Evolutionary conservation across 768 basidiomycete species (phyloP).

Genomic region (Kwoniella europaea): DNA sequence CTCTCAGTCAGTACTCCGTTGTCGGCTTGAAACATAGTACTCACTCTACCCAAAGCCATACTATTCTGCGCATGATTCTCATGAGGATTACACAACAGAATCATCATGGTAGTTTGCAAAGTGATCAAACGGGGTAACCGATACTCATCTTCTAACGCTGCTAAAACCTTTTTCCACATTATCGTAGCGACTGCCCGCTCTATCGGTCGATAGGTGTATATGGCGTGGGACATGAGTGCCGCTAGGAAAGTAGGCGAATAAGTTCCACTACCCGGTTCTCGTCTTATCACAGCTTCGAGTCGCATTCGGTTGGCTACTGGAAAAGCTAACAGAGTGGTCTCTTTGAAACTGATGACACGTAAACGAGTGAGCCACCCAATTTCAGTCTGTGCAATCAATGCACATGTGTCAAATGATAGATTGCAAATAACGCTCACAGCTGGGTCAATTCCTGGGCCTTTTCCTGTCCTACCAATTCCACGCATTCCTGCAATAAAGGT

Average conservation of each 20-base stretch:
- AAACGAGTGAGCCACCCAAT: not conserved
- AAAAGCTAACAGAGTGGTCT: conserved; percentile 25
- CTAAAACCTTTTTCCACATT: conserved; percentile 28
- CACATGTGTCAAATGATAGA: not conserved
- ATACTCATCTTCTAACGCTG: conserved; percentile 32
- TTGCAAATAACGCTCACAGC: conserved; percentile 2
- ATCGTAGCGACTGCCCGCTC: conserved; percentile 16
- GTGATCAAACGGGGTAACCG: conserved; percentile 31
- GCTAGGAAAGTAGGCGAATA: conserved; percentile 28
- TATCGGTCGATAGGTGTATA: conserved; percentile 22
- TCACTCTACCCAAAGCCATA: conserved; percentile 16
- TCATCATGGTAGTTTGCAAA: conserved; percentile 25
- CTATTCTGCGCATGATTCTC: conserved; percentile 13
- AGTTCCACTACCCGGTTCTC: conserved; percentile 5
- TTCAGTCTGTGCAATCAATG: not conserved
- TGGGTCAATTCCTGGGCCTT: conserved; percentile 15
- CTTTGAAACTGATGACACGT: conserved; percentile 10
- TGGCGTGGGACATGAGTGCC: conserved; percentile 24
- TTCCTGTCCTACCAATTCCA: conserved; percentile 7
- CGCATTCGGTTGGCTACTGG: conserved; percentile 26
- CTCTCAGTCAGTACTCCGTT: not conserved
- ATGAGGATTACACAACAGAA: conserved; percentile 13
- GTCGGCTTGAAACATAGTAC: not conserved
- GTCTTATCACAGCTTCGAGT: conserved; percentile 16
- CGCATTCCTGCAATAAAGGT: conserved; percentile 2